Conservation (phyloP, 768 basidiomycete genomes). For the Calocybe indica region DNA sequence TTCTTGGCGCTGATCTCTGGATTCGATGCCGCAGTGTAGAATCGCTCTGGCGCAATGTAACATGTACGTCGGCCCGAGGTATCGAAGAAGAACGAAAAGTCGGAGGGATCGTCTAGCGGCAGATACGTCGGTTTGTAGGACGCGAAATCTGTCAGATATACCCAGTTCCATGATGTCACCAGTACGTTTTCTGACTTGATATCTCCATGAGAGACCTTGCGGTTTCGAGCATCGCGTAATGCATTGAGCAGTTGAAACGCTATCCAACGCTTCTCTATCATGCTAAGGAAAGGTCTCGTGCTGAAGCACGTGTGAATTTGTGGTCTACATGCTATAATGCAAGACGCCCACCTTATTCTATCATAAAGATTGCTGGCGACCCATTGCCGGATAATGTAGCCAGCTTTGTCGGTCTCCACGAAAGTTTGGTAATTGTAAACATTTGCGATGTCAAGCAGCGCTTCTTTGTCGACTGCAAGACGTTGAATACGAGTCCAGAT, state of each 20-base stretch:
- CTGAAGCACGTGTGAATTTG: conserved; percentile 32
- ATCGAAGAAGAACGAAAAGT: conserved; percentile 98
- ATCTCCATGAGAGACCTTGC: conserved; percentile 93
- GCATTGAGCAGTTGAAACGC: conserved; percentile 88
- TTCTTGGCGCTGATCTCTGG: conserved; percentile 71
- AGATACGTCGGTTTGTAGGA: conserved; percentile 93
- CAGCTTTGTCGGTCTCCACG: conserved; percentile 93
- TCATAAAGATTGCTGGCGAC: conserved; percentile 92
- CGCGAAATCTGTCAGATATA: conserved; percentile 94
- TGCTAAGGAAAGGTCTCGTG: conserved; percentile 89
- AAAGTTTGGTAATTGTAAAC: conserved; percentile 86
- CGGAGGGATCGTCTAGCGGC: conserved; percentile 93
- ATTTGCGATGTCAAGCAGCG: conserved; percentile 79
- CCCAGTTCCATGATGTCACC: conserved; percentile 94
- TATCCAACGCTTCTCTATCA: conserved; percentile 97
- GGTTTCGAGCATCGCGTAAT: conserved; percentile 74
- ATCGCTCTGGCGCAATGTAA: conserved; percentile 94
- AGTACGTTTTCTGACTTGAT: conserved; percentile 97
- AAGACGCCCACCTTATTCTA: conserved; percentile 75
- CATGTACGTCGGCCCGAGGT: conserved; percentile 91
- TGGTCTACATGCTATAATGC: not conserved
- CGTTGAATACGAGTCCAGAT: conserved; percentile 2
- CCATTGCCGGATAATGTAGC: conserved; percentile 94
- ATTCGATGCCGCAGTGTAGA: conserved; percentile 70
- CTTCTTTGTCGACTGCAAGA: conserved; percentile 74